Base-by-base conservation (phyloP, 2,329 filamentous ascomycete genomes). In the Pezicula neosporulosa region DNA sequence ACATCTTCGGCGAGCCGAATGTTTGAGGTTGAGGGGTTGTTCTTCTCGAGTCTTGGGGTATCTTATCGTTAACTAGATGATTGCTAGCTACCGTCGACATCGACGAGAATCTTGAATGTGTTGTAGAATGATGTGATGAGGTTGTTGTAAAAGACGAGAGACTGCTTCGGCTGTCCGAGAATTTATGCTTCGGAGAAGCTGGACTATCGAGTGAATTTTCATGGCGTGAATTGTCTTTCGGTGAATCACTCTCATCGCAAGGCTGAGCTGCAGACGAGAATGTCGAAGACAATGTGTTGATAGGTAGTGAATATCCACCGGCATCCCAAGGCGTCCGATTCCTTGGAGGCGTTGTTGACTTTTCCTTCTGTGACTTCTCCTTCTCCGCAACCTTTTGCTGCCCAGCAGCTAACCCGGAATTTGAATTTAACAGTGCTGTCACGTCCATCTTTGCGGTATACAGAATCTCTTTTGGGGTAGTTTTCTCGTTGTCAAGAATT, bases 321-420 rank as follows among this genome's bases (percentile, higher is more conserved):
- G 65, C 65, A 53, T 68, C 65, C 65, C 66, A 68, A 39, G 65
- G 65, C 9, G 63, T 68, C 45, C 65, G 58, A 56, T 57, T 68
- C 36, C 61, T 53, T n/a, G 56, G 52, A 15, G 55, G 56, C 9
- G 50, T 51, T 35, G 49, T 56, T 16, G 52, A 55, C 16, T 44
- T 50, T 18, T 54, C 53, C 39, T 44, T 43, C 36, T 19, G 47
- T 19, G 16, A 19, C 10, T 51, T 54, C 51, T 55, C 51, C 44
- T 49, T 41, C 49, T 43, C 19, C 50, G 54, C 44, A 28, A 12
- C 27, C 27, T 52, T 52, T 46, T 59, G 60, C 57, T 63, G 63
- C 50, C 59, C 63, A 57, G 53, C 58, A 59, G 62, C 59, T 50
- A 51, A 38, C 30, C 30, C 30, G 16, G 59, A 55, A 47, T 57